These are phyloP conservation scores for Betula pendula DNA, from an alignment of 306 rosid genomes.

Conservation along the genomic window DNA sequence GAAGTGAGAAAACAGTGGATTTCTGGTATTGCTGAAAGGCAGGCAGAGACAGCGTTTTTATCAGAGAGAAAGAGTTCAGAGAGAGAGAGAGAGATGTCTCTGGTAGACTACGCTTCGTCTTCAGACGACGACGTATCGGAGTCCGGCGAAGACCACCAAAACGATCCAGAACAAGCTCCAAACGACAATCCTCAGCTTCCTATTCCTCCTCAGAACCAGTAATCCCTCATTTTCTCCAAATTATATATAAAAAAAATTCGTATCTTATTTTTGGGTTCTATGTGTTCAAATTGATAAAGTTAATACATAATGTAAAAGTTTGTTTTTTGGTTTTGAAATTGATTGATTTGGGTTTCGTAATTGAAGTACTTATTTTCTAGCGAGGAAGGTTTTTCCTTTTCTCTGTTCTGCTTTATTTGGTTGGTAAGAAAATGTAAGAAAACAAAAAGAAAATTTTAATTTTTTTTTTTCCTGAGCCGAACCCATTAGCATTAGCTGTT, in stretches of 20 bases:
- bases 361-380: background rate
- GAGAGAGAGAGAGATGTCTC: constrained; percentile 50
- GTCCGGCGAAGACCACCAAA: constrained; percentile 31
- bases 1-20: background rate
- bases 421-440: background rate
- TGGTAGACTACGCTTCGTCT: constrained; percentile 90
- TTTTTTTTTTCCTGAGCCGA: background rate
- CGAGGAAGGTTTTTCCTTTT: background rate
- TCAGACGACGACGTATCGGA: constrained; percentile 75
- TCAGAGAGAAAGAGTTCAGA: background rate
- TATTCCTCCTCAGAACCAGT: constrained; percentile 39
- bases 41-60: background rate
- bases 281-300: background rate
- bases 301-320: no score
- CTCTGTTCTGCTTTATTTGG: background rate
- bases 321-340: background rate
- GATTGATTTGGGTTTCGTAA: background rate
- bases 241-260: background rate
- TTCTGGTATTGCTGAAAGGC: no score
- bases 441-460: background rate
- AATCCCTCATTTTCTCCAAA: constrained; percentile 21
- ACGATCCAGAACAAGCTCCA: constrained; percentile 31
- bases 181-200: constrained; percentile 30
- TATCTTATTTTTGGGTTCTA: background rate
- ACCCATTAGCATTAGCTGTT: no score